A percentile compares a stretch with the other conserved stretches of the same genome.
Evolutionary conservation across 108 stramenopile genomes (phyloP).

Genomic region (Conticribra weissflogii): DNA sequence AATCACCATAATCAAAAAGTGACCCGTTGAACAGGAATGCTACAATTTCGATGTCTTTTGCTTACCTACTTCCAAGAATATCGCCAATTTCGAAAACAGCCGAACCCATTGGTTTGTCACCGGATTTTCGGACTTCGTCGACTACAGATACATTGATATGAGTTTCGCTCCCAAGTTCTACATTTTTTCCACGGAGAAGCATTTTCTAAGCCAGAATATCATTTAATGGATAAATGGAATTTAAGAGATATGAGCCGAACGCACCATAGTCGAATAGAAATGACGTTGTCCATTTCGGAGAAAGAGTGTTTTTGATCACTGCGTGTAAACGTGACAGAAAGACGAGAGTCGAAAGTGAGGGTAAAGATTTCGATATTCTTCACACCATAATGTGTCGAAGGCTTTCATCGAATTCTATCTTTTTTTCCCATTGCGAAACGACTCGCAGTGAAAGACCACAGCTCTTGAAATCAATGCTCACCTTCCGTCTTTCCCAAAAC

Average conservation of each 20-base stretch:
- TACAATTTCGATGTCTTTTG: background rate
- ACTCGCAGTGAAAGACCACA: no score
- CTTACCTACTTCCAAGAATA: constrained; percentile 59
- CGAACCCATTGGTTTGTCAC: constrained; percentile 65
- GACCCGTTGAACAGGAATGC: background rate
- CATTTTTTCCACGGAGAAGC: no score
- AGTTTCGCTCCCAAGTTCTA: constrained; percentile 58
- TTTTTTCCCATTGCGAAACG: no score
- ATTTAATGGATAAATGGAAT: no score
- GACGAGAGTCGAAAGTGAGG: background rate
- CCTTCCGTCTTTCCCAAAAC: constrained; percentile 80
- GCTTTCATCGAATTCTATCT: no score
- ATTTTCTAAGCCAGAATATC: no score
- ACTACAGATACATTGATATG: constrained; percentile 47
- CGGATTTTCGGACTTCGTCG: constrained; percentile 47
- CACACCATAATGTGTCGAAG: no score
- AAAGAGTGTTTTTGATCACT: constrained; percentile 69
- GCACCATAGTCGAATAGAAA: constrained; percentile 62
- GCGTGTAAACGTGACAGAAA: background rate
- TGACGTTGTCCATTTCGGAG: constrained; percentile 67
- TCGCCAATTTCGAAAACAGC: constrained; percentile 83
- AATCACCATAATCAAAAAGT: background rate
- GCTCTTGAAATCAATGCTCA: constrained; percentile 12
- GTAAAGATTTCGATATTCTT: no score
- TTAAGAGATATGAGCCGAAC: no score